Conservation (phyloP, 768 basidiomycete species). For the Russula compacta region DNA sequence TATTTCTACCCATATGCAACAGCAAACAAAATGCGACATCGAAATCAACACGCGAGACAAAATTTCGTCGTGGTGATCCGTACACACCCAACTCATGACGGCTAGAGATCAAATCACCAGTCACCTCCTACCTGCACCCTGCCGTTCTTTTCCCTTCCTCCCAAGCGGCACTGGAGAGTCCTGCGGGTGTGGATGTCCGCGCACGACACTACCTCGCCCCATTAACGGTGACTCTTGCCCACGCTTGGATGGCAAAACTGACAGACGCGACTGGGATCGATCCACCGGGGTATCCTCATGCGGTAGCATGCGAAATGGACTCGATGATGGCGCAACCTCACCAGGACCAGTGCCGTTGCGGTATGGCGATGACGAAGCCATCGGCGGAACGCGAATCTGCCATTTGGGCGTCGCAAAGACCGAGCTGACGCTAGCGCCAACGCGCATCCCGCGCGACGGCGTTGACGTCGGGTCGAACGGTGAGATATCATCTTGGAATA, state of each 20-base stretch:
- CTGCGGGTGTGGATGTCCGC: background rate
- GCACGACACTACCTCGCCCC: background rate
- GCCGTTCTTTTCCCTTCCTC: constrained; percentile 15
- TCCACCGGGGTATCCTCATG: constrained; percentile 14
- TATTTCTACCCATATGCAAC: constrained; percentile 3
- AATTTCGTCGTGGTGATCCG: background rate
- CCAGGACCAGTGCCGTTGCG: background rate
- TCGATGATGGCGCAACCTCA: background rate
- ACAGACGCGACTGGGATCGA: constrained; percentile 2
- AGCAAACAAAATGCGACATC: background rate
- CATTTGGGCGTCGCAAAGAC: constrained; percentile 19
- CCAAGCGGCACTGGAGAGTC: constrained; percentile 6
- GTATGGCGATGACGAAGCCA: constrained; percentile 3
- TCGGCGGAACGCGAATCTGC: constrained; percentile 3
- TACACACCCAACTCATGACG: background rate
- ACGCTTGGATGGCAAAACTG: constrained; percentile 3
- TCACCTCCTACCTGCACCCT: constrained; percentile 7
- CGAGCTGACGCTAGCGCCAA: constrained; percentile 8
- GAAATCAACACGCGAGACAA: background rate
- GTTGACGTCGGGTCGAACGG: constrained; percentile 75
- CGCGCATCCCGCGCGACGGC: constrained; percentile 63
- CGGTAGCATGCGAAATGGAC: background rate
- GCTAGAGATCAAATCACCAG: background rate
- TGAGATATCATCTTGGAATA: constrained; percentile 36
- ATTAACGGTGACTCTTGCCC: constrained; percentile 7